Percentiles rank a stretch among this genome's conserved stretches.
Evolutionary conservation across 257 asterid species (phyloP).

Genomic region (Salvia rosmarinus): DNA sequence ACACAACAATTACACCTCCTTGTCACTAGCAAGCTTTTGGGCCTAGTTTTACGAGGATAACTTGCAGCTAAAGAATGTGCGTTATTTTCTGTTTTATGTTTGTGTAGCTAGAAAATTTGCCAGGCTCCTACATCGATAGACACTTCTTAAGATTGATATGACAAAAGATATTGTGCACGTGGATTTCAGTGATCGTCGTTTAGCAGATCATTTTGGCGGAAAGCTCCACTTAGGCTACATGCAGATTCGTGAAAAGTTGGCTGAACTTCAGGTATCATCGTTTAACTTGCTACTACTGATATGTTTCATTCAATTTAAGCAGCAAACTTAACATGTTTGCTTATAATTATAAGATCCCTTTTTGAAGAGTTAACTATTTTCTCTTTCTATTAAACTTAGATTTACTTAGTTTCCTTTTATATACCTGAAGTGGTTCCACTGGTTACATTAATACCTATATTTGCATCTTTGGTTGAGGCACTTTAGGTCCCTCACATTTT

Average conservation of each 20-base stretch:
- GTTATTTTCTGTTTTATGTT: too few relatives aligned
- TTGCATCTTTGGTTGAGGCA: neutral
- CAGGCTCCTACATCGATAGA: slow-evolving; percentile 27
- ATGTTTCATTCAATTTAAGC: too few relatives aligned
- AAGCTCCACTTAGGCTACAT: slow-evolving; percentile 98
- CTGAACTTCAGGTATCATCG: slow-evolving; percentile 80
- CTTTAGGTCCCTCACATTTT: neutral
- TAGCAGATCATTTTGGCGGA: slow-evolving; percentile 99
- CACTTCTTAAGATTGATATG: slow-evolving; percentile 34
- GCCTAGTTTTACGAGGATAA: too few relatives aligned
- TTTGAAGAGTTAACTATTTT: neutral
- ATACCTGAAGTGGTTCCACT: neutral
- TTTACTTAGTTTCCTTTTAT: neutral
- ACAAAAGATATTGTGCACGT: slow-evolving; percentile 34
- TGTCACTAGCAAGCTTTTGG: too few relatives aligned
- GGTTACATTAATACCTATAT: neutral
- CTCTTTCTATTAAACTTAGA: neutral
- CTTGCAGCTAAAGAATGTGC: too few relatives aligned
- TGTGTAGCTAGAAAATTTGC: slow-evolving; percentile 48
- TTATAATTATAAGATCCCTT: neutral
- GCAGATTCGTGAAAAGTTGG: slow-evolving; percentile 42
- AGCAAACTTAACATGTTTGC: too few relatives aligned
- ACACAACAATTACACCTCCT: too few relatives aligned
- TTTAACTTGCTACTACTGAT: neutral
- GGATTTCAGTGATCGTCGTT: slow-evolving; percentile 92